phyloP scores from a whole-genome alignment of 352 stramenopile species.

The Pythium pectinolyticum region DNA sequence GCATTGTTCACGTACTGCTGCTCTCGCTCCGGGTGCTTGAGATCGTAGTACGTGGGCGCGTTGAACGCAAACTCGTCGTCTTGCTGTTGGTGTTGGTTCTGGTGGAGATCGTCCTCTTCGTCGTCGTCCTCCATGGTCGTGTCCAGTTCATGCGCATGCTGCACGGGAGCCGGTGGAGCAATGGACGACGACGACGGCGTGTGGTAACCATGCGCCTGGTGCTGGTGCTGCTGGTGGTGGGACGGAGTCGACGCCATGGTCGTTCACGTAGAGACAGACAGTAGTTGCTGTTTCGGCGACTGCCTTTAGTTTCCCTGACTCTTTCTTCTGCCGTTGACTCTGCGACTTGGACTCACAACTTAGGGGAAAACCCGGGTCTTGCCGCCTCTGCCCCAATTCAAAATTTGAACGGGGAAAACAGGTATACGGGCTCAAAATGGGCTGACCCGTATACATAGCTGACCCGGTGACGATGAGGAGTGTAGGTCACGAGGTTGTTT shows the following conservation, averaged over 20 bases:
- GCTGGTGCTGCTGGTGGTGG: not conserved
- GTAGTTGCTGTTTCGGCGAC: not conserved
- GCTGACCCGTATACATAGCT: not conserved
- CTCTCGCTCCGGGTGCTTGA: constrained; percentile 71
- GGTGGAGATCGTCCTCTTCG: constrained; percentile 28
- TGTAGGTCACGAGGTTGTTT: constrained; percentile 1
- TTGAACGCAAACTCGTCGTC: constrained; percentile 81
- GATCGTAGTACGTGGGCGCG: constrained; percentile 81
- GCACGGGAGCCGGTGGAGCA: constrained; percentile 1
- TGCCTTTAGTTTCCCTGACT: not conserved
- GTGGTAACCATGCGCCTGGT: not conserved
- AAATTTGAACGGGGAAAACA: constrained; percentile 25
- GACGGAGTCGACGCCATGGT: constrained; percentile 13
- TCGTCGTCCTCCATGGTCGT: constrained; percentile 41
- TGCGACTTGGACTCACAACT: too few species aligned
- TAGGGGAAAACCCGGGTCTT: not conserved
- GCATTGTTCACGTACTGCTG: constrained; percentile 82
- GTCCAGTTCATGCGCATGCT: constrained; percentile 13
- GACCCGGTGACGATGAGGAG: not conserved
- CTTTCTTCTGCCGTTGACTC: not conserved
- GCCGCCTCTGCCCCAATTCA: constrained; percentile 15
- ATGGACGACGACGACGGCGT: constrained; percentile 4
- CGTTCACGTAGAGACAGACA: too few species aligned
- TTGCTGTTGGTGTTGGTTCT: constrained; percentile 14
- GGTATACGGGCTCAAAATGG: not conserved